Conservation (phyloP, 352 stramenopile genomes). For the Phytophthora aleatoria region DNA sequence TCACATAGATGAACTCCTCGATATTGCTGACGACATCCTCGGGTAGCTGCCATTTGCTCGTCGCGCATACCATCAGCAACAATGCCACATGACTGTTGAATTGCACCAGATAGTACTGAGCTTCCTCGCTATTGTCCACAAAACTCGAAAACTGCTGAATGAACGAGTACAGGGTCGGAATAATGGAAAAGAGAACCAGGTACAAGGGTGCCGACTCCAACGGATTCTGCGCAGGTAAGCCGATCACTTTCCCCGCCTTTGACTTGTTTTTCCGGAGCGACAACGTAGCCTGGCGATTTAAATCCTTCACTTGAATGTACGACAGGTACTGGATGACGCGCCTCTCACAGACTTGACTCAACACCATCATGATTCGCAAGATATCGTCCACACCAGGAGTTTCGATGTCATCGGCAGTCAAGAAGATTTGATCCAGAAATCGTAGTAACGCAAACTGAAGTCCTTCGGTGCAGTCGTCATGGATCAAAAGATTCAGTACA, state of each 20-base stretch:
- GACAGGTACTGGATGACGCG: constrained; percentile 42
- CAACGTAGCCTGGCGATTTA: constrained; percentile 45
- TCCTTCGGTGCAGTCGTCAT: constrained; percentile 52
- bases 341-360: constrained; percentile 40
- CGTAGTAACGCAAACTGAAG: constrained; percentile 56
- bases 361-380: constrained; percentile 33
- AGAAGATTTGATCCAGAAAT: constrained; percentile 63
- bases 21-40: constrained; percentile 33
- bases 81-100: constrained; percentile 42
- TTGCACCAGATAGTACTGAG: constrained; percentile 27
- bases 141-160: constrained; percentile 60
- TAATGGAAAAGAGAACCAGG: constrained; percentile 44
- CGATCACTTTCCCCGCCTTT: constrained; percentile 29
- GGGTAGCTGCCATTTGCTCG: constrained; percentile 43
- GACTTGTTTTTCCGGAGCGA: constrained; percentile 58
- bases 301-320: constrained; percentile 50
- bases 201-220: constrained; percentile 44
- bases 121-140: constrained; percentile 38
- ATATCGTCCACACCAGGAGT: constrained; percentile 47
- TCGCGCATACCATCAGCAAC: constrained; percentile 36
- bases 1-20: constrained; percentile 51
- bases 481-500: constrained; percentile 44
- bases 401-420: constrained; percentile 64
- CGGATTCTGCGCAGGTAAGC: constrained; percentile 34
- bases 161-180: constrained; percentile 56